Conservation (phyloP, 2,329 filamentous ascomycete species). For the Venturia asperata region DNA sequence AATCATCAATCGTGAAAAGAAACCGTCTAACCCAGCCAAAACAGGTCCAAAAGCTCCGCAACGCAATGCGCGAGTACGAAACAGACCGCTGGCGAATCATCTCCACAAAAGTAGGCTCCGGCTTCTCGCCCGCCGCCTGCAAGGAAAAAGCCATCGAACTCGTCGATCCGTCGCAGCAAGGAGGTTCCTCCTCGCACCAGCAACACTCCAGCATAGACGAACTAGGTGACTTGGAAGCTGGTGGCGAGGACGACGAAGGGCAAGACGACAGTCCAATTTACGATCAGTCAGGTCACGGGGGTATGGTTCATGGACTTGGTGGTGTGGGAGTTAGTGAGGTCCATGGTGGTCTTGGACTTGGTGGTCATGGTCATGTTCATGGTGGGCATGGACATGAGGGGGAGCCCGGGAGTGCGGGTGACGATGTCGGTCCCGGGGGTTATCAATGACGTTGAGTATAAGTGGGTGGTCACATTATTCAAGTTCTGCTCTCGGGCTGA, state of each 20-base stretch:
- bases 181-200: background rate
- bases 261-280: background rate
- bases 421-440: background rate
- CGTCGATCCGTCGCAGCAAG: background rate
- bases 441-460: slow-evolving; percentile 11
- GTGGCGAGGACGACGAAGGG: background rate
- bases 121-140: slow-evolving; percentile 81
- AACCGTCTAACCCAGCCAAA: slow-evolving; percentile 20
- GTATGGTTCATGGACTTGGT: slow-evolving; percentile 4
- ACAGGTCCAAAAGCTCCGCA: slow-evolving; percentile 70
- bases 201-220: background rate
- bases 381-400: background rate
- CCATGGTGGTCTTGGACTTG: background rate
- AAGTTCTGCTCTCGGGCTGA: background rate
- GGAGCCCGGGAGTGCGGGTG: background rate
- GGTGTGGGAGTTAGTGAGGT: no score
- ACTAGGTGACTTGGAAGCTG: background rate
- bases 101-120: slow-evolving; percentile 81
- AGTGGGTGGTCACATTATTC: slow-evolving; percentile 7
- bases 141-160: slow-evolving; percentile 70
- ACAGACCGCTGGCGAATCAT: slow-evolving; percentile 91
- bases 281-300: background rate
- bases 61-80: slow-evolving; percentile 75
- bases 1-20: background rate
- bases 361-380: background rate